Base-by-base conservation (phyloP, 176 grass and related monocot genomes). In the Calamus simplicifolius region DNA sequence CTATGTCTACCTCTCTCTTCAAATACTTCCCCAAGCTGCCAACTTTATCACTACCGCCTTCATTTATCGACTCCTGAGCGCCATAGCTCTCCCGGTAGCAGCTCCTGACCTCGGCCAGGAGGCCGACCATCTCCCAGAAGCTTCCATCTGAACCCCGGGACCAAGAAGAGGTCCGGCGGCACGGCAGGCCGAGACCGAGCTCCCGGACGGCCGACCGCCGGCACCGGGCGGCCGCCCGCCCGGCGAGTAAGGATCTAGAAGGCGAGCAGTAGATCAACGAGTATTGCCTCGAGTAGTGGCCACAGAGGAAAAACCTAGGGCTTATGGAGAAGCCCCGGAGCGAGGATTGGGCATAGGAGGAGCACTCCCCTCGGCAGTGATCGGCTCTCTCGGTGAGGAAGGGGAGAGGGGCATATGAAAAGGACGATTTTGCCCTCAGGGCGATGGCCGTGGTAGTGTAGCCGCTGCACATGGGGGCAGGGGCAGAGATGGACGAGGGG, bases 381-480 rank as follows among this genome's bases (percentile, higher is more conserved):
- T 43, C 35, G 35, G 8, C 35, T 43, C 35, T 43, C 6, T 43
- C 58, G 50, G 51, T 27, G 28, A 52, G 2, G 18, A 19, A 4
- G 4, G 18, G 28, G 29, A 51, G 27, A 50, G 16, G 51, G n/a
- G 49, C 21, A 15, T 43, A 28, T 16, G n/a, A 62, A 54, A 73
- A 19, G 17, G 70, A 62, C 49, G 70, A 16, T 26, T 73, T 73
- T 73, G 50, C 50, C 70, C 70, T 73, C 27, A 73, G 29, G 50
- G 29, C n/a, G 19, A 62, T 15, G 58, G 58, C 19, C 19, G 59
- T 28, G 29, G 43, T 14, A 14, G 50, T 18, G 59, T 48, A 73
- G 27, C 58, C 51, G 5, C 70, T 12, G 70, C 63, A 73, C 70
- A 73, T 73, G n/a, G 29, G 28, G 27, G 55, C 2, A 18, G 27